Evolutionary conservation across 345 rosid genomes (phyloP), one percentile per base, ranked within the genome.

Genomic region (Citrus medica): DNA sequence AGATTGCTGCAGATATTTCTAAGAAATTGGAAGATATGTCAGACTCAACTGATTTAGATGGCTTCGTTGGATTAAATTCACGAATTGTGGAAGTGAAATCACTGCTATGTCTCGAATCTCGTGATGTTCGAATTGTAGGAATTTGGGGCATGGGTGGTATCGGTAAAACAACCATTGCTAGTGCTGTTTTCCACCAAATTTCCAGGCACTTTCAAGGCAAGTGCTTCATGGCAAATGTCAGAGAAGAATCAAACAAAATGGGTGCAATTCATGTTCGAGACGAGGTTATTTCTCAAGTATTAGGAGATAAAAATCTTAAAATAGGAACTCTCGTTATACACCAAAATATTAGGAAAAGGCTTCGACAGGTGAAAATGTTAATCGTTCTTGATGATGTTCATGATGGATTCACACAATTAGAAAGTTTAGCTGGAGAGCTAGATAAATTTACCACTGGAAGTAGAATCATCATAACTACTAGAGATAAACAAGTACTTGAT

Each of bases 141-240:
- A 37, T 55, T 71, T 32, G 63, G 21, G 64, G 75, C 27, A 71
- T 71, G 75, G 75, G 48, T 13, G 75, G 64, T 22, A 71, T 71
- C 5, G 75, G 48, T 55, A 71, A 71, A 71, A 71, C 75, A 21
- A 71, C 75, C 22, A 10, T 71, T 71, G 75, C 27, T 30, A 37
- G 35, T 33, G 40, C 9, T 2, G 17, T 55, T 55, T 71, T 30
- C 27, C 16, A 56, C 21, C 16, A 19, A 35, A 3, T 32, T 72
- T 72, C 75, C 7, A 32, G 24, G 1, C 2, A 55, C 5, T 72
- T 55, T 72, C 64, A 72, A 1, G 64, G 75, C 6, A 55, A 37
- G 3, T 21, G 42, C 21, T 72, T 72, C 10, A 58, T 33, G 14
- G 46, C 28, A 28, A 32, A 71, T 22, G 63, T 71, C 9, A 71